Evolutionary conservation across 257 asterid species (phyloP).

Genomic region (Paulownia fortunei): DNA sequence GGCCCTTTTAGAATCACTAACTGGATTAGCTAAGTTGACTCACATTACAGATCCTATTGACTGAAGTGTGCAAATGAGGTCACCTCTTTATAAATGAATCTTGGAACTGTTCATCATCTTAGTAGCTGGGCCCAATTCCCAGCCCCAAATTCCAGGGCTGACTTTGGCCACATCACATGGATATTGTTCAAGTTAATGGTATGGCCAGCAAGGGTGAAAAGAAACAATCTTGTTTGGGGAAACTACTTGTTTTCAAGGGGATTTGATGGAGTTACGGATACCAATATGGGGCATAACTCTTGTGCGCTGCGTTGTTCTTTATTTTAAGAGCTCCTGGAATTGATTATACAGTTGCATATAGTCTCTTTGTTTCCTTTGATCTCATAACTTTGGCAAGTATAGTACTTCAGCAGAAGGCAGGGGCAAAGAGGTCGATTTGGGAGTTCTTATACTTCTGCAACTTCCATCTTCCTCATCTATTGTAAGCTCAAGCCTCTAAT

Average conservation of each 20-base stretch:
- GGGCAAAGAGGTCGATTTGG: neutral
- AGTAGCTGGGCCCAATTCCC: too few relatives aligned
- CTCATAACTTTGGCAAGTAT: neutral
- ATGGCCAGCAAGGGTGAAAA: conserved; percentile 59
- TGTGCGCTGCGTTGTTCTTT: too few relatives aligned
- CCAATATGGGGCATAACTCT: conserved; percentile 57
- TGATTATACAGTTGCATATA: neutral
- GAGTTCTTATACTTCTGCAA: neutral
- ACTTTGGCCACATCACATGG: too few relatives aligned
- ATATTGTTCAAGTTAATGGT: conserved; percentile 65
- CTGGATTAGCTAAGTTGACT: too few relatives aligned
- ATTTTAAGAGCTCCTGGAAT: neutral
- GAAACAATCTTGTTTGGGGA: conserved; percentile 72
- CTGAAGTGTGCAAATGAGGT: too few relatives aligned
- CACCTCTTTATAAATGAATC: too few relatives aligned
- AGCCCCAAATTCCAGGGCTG: too few relatives aligned
- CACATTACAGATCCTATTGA: too few relatives aligned
- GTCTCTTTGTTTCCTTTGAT: neutral
- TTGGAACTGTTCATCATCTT: too few relatives aligned
- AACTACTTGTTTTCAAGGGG: conserved; percentile 69
- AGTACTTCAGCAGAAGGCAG: neutral
- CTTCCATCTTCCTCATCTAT: neutral
- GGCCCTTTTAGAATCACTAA: too few relatives aligned
- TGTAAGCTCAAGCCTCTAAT: too few relatives aligned
- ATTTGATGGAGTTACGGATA: conserved; percentile 52